These are phyloP conservation scores for Cryptococcus wingfieldii DNA, from an alignment of 1,284 basidiomycete genomes.

Conservation along the genomic window DNA sequence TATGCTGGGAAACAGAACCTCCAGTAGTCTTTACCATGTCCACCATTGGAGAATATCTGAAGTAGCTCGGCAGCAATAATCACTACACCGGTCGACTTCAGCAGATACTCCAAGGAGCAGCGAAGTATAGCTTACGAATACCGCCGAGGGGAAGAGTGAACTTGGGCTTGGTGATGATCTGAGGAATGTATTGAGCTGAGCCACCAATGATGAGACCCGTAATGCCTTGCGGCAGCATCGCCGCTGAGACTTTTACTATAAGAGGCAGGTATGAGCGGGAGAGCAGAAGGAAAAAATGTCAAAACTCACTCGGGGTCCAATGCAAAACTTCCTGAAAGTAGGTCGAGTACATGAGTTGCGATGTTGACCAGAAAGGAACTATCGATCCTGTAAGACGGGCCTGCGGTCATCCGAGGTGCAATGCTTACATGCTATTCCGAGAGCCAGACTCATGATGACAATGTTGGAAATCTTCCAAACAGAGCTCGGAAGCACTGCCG, in stretches of 20 bases:
- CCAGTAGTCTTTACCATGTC: slow-evolving; percentile 42
- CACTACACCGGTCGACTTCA: slow-evolving; percentile 14
- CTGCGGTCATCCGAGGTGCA: neutral
- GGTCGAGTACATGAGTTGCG: slow-evolving; percentile 31
- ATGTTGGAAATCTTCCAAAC: slow-evolving; percentile 39
- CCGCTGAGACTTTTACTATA: slow-evolving; percentile 33
- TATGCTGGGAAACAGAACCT: slow-evolving; percentile 36
- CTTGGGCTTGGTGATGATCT: slow-evolving; percentile 31
- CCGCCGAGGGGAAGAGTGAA: slow-evolving; percentile 25
- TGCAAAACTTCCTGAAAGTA: slow-evolving; percentile 13
- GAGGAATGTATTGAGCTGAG: slow-evolving; percentile 22
- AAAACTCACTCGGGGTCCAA: slow-evolving; percentile 16
- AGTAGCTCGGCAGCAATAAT: slow-evolving; percentile 31
- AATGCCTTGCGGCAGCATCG: slow-evolving; percentile 35
- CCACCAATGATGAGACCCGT: slow-evolving; percentile 30
- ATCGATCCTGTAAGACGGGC: neutral
- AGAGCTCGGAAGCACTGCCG: slow-evolving; percentile 31
- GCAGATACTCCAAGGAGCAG: neutral
- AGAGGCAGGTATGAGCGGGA: neutral
- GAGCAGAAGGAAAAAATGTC: neutral
- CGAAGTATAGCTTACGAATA: slow-evolving; percentile 16
- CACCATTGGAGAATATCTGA: slow-evolving; percentile 37
- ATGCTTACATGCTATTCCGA: slow-evolving; percentile 16
- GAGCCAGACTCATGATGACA: slow-evolving; percentile 22
- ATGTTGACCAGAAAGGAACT: slow-evolving; percentile 36